Evolutionary conservation across 148 eudicot species (phyloP), one percentile per base, ranked within the genome.

Genomic region (Bassia scoparia): DNA sequence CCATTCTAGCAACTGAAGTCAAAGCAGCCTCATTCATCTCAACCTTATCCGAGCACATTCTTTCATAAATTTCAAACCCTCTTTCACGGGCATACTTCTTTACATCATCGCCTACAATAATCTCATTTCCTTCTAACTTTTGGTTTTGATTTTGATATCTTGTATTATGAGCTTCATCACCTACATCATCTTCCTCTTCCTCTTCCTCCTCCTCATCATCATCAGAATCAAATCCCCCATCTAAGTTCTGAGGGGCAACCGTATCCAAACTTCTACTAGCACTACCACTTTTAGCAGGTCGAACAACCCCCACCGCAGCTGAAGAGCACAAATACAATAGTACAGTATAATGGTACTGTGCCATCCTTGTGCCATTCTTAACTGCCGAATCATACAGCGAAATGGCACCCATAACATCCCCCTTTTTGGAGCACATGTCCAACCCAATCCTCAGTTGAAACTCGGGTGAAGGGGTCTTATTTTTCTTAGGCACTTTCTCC

Each of bases 1-100:
- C 89, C 93, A 93, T 87, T 81, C 98, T 85, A 71, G 98, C 96
- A 74, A 88, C 83, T 61, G 96, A 88, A 52, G 98, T 93, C 76
- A 93, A 76, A 53, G 89, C 83, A 38, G 98, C 93, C 85, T 93
- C 98, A 72, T 90, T 93, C 90, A 93, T 83, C 27, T 82, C 83
- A 66, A 93, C 84, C 30, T 87, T 79, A 21, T 90, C 86, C 53
- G 37, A 69, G 70, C 87, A 73, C 96, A 93, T 90, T 48, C 67
- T 85, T 54, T 87, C 78, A 55, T 86, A 88, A 18, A 93, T 87
- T 77, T 93, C 91, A 76, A 88, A 81, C 67, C 98, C 98, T 80
- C 74, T 88, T 68, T 86, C 66, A 44, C 86, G 87, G 12, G 96
- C 93, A 71, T 82, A 84, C 67, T 79, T 83, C 77, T 84, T 88